Evolutionary conservation across 2,329 filamentous ascomycete species (phyloP).

Genomic region (Cladophialophora exuberans): DNA sequence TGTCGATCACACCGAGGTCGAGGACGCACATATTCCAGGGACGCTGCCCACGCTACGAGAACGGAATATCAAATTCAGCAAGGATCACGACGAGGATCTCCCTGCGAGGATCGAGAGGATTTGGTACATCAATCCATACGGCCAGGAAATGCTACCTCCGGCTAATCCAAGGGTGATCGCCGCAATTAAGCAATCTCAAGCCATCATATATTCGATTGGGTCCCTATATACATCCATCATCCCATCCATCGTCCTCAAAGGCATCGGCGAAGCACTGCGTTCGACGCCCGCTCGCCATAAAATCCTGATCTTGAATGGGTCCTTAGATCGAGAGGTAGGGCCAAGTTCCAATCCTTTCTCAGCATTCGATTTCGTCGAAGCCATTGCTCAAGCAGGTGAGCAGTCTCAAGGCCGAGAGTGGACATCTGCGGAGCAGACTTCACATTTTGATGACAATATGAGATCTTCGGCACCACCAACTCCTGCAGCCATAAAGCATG

Average conservation of each 20-base stretch:
- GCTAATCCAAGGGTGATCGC: constrained; percentile 80
- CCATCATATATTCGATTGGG: constrained; percentile 90
- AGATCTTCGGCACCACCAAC: constrained; percentile 16
- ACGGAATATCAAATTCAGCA: constrained; percentile 81
- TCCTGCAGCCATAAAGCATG: constrained; percentile 12
- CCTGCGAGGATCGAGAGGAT: constrained; percentile 76
- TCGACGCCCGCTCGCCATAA: constrained; percentile 63
- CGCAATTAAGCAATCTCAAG: constrained; percentile 65
- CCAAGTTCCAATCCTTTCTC: constrained; percentile 67
- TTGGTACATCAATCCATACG: constrained; percentile 98
- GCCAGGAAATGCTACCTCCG: constrained; percentile 86
- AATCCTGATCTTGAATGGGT: constrained; percentile 83
- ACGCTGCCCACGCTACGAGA: constrained; percentile 78
- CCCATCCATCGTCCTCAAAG: constrained; percentile 77
- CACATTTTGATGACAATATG: constrained; percentile 21
- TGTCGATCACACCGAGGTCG: constrained; percentile 40
- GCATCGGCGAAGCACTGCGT: constrained; percentile 69
- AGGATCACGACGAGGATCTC: constrained; percentile 81
- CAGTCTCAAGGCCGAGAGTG: constrained; percentile 62
- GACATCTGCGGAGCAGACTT: constrained; percentile 21
- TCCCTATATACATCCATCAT: constrained; percentile 88
- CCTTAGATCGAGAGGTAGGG: constrained; percentile 82
- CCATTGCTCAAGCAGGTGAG: constrained; percentile 74
- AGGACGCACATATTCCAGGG: constrained; percentile 56
- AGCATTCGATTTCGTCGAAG: constrained; percentile 78